A percentile compares a stretch with the other conserved stretches of the same genome.
phyloP scores from a whole-genome alignment of 2,329 filamentous ascomycete species.

The Hypomyces perniciosus region DNA sequence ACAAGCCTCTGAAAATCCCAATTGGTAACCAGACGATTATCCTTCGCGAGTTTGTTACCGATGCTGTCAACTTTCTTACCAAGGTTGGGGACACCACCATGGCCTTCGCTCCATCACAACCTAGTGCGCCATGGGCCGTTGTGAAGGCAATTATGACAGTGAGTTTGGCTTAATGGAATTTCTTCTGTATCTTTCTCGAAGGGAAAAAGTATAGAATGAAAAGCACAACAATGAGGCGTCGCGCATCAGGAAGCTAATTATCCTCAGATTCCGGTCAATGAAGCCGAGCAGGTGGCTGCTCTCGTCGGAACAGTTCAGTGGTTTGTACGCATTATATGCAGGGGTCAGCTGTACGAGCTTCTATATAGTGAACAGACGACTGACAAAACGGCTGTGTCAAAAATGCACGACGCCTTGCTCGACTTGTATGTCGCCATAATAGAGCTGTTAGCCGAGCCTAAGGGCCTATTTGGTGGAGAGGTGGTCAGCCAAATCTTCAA shows the following conservation, averaged over 20 bases:
- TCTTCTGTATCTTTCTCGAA: background rate
- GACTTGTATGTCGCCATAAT: background rate
- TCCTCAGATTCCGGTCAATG: background rate
- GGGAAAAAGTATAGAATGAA: too few species aligned
- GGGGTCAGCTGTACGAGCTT: conserved; percentile 2
- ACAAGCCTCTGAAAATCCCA: background rate
- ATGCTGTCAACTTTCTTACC: conserved; percentile 6
- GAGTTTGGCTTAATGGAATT: background rate
- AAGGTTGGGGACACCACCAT: conserved; percentile 1
- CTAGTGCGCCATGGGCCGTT: conserved; percentile 4
- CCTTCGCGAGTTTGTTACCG: background rate
- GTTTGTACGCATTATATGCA: conserved; percentile 5
- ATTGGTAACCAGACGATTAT: background rate
- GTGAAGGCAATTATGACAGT: conserved; percentile 1
- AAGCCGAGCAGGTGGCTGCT: background rate
- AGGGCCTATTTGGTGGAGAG: background rate
- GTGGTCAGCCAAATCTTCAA: background rate
- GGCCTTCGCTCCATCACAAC: background rate
- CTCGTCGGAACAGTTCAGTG: background rate
- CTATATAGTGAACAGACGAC: background rate
- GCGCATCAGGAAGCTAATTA: background rate
- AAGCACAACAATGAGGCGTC: too few species aligned
- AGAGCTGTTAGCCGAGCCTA: background rate
- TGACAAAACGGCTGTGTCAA: background rate
- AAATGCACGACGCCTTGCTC: background rate